phyloP scores from a whole-genome alignment of 371 early-diverging fungal genomes.

The Massospora cicadina region DNA sequence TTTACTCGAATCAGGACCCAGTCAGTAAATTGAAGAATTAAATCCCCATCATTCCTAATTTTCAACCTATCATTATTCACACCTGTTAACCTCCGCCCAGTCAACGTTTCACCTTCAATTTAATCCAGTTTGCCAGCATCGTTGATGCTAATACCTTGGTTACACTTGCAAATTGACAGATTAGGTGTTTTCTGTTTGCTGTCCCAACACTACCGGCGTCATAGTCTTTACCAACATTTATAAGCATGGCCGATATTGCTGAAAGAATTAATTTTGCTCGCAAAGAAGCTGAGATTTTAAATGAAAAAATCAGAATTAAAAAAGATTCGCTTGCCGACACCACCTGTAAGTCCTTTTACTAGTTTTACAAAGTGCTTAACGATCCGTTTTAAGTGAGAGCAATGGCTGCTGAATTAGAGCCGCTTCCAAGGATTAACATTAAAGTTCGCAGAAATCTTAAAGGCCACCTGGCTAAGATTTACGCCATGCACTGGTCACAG shows the following conservation, averaged over 20 bases:
- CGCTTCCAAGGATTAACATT: constrained; percentile 77
- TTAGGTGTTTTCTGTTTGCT: background rate
- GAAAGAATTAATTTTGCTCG: constrained; percentile 79
- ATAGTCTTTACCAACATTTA: background rate
- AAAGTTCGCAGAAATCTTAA: constrained; percentile 89
- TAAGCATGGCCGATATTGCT: constrained; percentile 44
- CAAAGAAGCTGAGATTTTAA: constrained; percentile 85
- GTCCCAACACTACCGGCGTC: background rate
- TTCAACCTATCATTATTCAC: background rate
- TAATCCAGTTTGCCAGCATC: background rate
- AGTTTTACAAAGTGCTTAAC: background rate
- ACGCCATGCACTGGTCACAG: constrained; percentile 96
- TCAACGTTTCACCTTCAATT: background rate
- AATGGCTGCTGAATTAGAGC: constrained; percentile 39
- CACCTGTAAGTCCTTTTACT: constrained; percentile 39
- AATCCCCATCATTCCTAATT: background rate
- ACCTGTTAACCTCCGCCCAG: background rate
- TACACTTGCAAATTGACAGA: background rate
- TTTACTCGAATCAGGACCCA: too few species aligned
- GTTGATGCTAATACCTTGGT: background rate
- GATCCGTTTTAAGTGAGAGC: constrained; percentile 17
- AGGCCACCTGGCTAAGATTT: constrained; percentile 96
- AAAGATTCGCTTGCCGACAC: constrained; percentile 86
- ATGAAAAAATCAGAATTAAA: constrained; percentile 86
- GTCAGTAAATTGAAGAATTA: too few species aligned